phyloP scores from a whole-genome alignment of 768 basidiomycete genomes.

The Calocybe cyanea region DNA sequence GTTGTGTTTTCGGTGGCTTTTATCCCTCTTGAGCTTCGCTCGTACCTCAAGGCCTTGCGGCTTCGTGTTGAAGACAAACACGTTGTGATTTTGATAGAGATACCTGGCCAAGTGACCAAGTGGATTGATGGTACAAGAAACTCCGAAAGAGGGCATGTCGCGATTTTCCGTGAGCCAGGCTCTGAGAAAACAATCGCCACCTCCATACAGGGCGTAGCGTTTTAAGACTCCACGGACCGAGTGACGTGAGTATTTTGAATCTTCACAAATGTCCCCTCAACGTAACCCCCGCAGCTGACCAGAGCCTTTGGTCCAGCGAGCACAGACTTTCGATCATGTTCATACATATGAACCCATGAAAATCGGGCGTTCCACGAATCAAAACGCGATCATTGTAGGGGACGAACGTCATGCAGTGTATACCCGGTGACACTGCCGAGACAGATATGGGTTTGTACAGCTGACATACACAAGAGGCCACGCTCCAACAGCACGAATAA shows the following conservation, averaged over 20 bases:
- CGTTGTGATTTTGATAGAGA: conserved; percentile 11
- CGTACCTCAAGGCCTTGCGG: conserved; percentile 15
- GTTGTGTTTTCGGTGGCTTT: not conserved
- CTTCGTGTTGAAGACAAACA: conserved; percentile 7
- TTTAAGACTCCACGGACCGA: not conserved
- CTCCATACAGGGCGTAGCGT: not conserved
- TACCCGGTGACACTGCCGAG: too few species aligned
- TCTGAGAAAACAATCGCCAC: not conserved
- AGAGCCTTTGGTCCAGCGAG: too few species aligned
- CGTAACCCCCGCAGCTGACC: too few species aligned
- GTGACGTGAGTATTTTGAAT: not conserved
- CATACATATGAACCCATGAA: too few species aligned
- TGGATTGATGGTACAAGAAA: conserved; percentile 5
- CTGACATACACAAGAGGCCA: too few species aligned
- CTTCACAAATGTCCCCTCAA: not conserved
- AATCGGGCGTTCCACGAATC: too few species aligned
- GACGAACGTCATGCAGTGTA: too few species aligned
- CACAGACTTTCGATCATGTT: too few species aligned
- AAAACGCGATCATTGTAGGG: too few species aligned
- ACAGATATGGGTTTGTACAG: too few species aligned
- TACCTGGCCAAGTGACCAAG: not conserved
- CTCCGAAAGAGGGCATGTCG: conserved; percentile 3
- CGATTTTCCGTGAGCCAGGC: not conserved
- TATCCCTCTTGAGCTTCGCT: not conserved
- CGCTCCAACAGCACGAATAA: not conserved